These are phyloP conservation scores for Venturia aucupariae DNA, from an alignment of 2,329 filamentous ascomycete genomes.

Conservation along the genomic window DNA sequence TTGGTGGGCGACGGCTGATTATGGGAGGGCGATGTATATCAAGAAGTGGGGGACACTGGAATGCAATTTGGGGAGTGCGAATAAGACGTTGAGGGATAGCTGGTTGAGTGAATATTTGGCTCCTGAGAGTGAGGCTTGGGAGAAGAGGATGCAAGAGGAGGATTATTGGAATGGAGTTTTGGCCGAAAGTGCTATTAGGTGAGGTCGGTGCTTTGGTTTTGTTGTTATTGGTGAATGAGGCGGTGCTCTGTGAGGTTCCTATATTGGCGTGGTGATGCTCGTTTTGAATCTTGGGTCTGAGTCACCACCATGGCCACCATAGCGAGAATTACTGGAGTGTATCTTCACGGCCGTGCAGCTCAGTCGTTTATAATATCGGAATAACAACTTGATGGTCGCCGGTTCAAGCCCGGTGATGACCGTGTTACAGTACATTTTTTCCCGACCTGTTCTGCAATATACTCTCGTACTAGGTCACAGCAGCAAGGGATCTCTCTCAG, in stretches of 20 bases:
- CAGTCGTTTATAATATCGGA: background rate
- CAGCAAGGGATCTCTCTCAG: too few relatives aligned
- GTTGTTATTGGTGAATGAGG: background rate
- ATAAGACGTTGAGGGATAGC: slow-evolving; percentile 14
- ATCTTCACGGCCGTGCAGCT: background rate
- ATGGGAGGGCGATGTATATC: slow-evolving; percentile 16
- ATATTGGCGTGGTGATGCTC: background rate
- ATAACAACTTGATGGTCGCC: background rate
- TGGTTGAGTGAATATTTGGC: slow-evolving; percentile 15
- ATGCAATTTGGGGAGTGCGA: slow-evolving; percentile 11
- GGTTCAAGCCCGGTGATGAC: background rate
- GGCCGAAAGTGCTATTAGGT: slow-evolving; percentile 4
- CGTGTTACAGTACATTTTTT: background rate
- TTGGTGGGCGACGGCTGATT: slow-evolving; percentile 16
- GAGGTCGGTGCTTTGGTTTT: background rate
- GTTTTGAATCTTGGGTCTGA: background rate
- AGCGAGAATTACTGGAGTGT: background rate
- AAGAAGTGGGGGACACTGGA: slow-evolving; percentile 18
- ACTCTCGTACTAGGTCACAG: too few relatives aligned
- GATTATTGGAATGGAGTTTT: slow-evolving; percentile 12
- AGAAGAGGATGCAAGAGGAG: slow-evolving; percentile 1
- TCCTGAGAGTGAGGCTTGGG: background rate
- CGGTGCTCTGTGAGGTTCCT: too few relatives aligned
- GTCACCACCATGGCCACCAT: background rate
- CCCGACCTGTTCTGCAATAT: too few relatives aligned